phyloP scores from a whole-genome alignment of 805 yeast species.

The Saturnispora halmiae region DNA sequence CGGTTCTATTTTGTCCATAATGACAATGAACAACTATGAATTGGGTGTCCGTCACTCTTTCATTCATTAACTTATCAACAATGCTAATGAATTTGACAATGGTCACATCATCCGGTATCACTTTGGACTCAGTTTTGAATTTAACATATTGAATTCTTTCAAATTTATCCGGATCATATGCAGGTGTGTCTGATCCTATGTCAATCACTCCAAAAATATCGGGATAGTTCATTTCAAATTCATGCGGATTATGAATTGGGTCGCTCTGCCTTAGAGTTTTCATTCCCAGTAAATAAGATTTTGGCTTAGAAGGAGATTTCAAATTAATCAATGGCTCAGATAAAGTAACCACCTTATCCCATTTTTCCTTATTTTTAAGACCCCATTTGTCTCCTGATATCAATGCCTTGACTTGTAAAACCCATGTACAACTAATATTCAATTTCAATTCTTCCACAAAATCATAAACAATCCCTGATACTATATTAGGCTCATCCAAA shows the following conservation, averaged over 20 bases:
- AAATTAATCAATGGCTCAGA: constrained; percentile 35
- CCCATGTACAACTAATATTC: constrained; percentile 64
- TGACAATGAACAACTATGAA: constrained; percentile 67
- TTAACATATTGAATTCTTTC: constrained; percentile 49
- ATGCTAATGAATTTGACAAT: constrained; percentile 47
- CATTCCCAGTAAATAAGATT: constrained; percentile 55
- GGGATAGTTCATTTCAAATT: constrained; percentile 41
- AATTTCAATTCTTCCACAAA: constrained; percentile 41
- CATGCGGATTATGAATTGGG: constrained; percentile 45
- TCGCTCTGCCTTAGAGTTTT: constrained; percentile 66
- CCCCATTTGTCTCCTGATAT: constrained; percentile 72
- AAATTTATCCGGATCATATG: constrained; percentile 56
- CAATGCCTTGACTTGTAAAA: constrained; percentile 50
- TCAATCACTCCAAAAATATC: constrained; percentile 55
- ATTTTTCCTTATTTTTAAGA: constrained; percentile 62
- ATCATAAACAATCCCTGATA: constrained; percentile 52
- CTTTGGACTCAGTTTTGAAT: constrained; percentile 70
- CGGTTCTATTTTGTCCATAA: constrained; percentile 74
- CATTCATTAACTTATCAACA: constrained; percentile 37
- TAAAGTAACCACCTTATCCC: constrained; percentile 49
- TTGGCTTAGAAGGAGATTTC: constrained; percentile 20
- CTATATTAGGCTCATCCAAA: constrained; percentile 52
- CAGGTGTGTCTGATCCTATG: constrained; percentile 62
- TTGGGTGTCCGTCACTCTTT: constrained; percentile 22
- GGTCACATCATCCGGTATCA: constrained; percentile 57